A percentile compares a stretch with the other conserved stretches of the same genome.
Evolutionary conservation across 108 stramenopile genomes (phyloP).

Genomic region (Nitzschia palea): DNA sequence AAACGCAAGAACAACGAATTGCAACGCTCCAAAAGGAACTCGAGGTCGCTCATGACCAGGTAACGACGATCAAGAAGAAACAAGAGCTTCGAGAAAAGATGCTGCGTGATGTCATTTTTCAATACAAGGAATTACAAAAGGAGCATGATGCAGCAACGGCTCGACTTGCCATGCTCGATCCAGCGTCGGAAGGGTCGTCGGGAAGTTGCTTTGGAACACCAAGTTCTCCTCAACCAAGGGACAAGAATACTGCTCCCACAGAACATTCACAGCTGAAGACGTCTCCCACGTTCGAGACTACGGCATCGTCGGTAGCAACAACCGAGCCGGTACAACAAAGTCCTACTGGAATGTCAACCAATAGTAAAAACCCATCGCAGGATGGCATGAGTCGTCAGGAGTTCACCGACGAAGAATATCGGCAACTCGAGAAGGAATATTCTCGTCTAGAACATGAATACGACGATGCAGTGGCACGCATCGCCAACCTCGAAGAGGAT

Average conservation of each 20-base stretch:
- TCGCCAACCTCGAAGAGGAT: constrained; percentile 10
- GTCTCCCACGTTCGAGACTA: neutral
- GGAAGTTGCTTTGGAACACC: too few species aligned
- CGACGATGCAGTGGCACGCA: neutral
- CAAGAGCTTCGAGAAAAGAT: constrained; percentile 17
- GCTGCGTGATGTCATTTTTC: constrained; percentile 30
- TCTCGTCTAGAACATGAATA: constrained; percentile 3
- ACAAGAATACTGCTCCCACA: too few species aligned
- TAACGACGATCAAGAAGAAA: constrained; percentile 11
- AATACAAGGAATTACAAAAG: constrained; percentile 30
- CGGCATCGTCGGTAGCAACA: neutral
- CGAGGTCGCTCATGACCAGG: neutral
- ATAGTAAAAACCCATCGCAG: too few species aligned
- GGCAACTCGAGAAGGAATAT: neutral
- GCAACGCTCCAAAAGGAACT: neutral
- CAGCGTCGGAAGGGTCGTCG: too few species aligned
- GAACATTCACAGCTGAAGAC: too few species aligned
- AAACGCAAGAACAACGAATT: too few species aligned
- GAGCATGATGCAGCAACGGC: constrained; percentile 8
- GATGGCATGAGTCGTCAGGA: too few species aligned
- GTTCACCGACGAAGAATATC: neutral
- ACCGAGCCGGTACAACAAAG: neutral
- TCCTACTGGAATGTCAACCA: too few species aligned
- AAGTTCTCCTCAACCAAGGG: too few species aligned
- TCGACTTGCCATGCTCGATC: neutral